These are phyloP conservation scores for Boletus tomentosulus DNA, from an alignment of 768 basidiomycete genomes.

Conservation along the genomic window DNA sequence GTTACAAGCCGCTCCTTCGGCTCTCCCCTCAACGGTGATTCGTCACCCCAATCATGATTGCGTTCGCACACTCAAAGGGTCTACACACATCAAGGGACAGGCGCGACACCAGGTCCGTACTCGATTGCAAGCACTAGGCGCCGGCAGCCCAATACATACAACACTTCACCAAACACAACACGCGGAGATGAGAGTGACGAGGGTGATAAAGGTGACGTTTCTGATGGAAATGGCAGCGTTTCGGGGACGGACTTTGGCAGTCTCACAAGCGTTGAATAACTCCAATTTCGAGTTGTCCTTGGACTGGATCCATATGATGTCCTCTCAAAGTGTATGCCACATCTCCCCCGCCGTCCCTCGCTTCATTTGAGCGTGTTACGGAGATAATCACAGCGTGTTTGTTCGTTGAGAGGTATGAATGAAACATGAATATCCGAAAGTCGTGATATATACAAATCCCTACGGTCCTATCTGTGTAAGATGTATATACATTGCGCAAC, in stretches of 20 bases:
- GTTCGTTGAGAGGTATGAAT: background rate
- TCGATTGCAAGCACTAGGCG: constrained; percentile 18
- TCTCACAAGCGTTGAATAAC: constrained; percentile 49
- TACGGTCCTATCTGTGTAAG: constrained; percentile 3
- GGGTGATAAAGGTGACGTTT: constrained; percentile 27
- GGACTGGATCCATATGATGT: background rate
- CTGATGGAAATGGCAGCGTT: constrained; percentile 37
- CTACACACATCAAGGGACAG: constrained; percentile 31
- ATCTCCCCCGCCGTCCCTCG: background rate
- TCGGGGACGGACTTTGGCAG: constrained; percentile 44
- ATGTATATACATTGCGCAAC: background rate
- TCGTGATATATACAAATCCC: constrained; percentile 5
- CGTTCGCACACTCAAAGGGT: constrained; percentile 34
- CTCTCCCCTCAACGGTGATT: constrained; percentile 47
- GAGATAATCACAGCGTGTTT: background rate
- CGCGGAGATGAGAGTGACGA: constrained; percentile 7
- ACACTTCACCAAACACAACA: constrained; percentile 12
- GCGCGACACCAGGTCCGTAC: constrained; percentile 18
- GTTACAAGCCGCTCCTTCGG: constrained; percentile 33
- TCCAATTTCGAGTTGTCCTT: background rate
- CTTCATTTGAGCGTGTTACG: background rate
- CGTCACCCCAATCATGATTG: constrained; percentile 37
- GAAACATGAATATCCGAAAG: background rate
- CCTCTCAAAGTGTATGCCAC: background rate
- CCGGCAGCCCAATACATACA: constrained; percentile 19